phyloP scores from a whole-genome alignment of 2,329 filamentous ascomycete species.

The Curvularia spicifera region DNA sequence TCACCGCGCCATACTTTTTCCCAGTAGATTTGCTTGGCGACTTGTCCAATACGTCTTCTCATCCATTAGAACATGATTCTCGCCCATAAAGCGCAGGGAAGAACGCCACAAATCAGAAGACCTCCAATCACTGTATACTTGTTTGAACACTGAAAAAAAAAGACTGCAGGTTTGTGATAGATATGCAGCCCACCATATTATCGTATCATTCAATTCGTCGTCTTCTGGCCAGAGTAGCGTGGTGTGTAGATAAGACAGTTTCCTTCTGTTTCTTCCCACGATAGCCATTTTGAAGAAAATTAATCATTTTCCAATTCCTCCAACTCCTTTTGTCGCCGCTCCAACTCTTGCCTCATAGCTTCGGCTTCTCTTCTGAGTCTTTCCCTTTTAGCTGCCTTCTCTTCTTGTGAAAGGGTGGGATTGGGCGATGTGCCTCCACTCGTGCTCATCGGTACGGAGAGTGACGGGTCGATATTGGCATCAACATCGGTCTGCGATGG shows the following conservation, averaged over 20 bases:
- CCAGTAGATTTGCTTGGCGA: neutral
- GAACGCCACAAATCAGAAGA: neutral
- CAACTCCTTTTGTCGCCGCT: constrained; percentile 40
- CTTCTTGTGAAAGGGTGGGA: constrained; percentile 30
- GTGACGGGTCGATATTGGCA: constrained; percentile 42
- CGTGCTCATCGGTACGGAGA: constrained; percentile 31
- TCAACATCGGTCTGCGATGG: constrained; percentile 32
- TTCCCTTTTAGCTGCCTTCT: constrained; percentile 40
- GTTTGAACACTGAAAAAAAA: neutral
- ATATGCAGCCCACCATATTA: neutral
- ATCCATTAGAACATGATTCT: neutral
- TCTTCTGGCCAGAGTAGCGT: neutral
- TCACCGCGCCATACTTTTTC: neutral
- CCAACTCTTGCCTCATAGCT: constrained; percentile 40
- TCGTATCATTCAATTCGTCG: neutral
- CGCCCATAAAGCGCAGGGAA: neutral
- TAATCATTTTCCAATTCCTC: constrained; percentile 41
- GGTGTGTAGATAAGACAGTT: neutral
- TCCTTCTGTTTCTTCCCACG: neutral
- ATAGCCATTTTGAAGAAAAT: constrained; percentile 1
- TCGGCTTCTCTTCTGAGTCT: constrained; percentile 41
- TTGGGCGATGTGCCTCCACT: constrained; percentile 32
- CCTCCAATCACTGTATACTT: neutral
- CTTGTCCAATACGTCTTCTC: neutral
- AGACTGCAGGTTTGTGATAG: neutral